phyloP scores from a whole-genome alignment of 148 eudicot genomes.

The Cornus suecica region DNA sequence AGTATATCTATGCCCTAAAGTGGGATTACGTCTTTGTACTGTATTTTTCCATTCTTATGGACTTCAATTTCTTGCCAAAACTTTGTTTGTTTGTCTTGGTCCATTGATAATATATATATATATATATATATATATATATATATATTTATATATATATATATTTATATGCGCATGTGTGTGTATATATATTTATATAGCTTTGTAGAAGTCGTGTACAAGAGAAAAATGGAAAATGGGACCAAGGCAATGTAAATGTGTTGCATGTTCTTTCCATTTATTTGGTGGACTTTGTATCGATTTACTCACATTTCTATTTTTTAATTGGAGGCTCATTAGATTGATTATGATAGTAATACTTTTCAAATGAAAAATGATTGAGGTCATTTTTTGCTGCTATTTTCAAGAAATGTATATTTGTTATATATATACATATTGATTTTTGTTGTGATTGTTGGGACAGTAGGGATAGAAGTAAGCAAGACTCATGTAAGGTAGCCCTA shows the following conservation, averaged over 20 bases:
- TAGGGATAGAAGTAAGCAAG: no score
- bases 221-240: conserved; percentile 1
- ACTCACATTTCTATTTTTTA: background rate
- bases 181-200: no score
- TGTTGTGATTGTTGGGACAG: no score
- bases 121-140: no score
- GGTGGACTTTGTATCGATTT: background rate
- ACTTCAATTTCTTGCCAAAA: background rate
- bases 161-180: no score
- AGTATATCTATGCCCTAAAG: conserved; percentile 23
- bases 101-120: no score
- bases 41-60: background rate
- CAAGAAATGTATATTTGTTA: background rate
- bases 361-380: background rate
- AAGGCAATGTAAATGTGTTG: no score
- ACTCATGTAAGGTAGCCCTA: no score
- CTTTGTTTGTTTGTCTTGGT: background rate
- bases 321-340: background rate
- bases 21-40: conserved; percentile 16
- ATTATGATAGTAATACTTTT: background rate
- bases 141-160: no score
- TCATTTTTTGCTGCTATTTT: background rate
- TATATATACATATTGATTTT: no score
- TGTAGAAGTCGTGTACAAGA: background rate
- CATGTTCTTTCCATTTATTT: background rate